A percentile compares a stretch with the other conserved stretches of the same genome.
Conservation (phyloP, 2,329 filamentous ascomycete species). For the Pleomassaria siparia region DNA sequence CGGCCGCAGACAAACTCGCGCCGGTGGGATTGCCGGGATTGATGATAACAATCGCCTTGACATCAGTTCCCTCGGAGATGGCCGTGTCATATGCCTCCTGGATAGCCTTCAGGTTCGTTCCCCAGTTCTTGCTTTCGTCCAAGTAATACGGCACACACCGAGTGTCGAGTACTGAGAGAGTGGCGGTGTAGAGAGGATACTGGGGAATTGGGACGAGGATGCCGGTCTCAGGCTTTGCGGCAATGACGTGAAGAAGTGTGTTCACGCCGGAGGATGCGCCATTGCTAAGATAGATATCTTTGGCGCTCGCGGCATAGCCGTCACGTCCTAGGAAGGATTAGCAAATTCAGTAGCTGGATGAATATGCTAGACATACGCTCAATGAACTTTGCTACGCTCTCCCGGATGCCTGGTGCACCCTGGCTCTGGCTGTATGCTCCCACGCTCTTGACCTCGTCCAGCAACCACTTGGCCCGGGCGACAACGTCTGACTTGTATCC, state of each 20-base stretch:
- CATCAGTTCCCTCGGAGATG: conserved; percentile 74
- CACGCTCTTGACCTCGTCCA: conserved; percentile 84
- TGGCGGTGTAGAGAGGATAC: conserved; percentile 96
- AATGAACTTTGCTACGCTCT: conserved; percentile 90
- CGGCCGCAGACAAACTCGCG: conserved; percentile 74
- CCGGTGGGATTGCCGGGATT: conserved; percentile 98
- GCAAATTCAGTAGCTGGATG: conserved; percentile 6
- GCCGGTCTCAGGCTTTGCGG: conserved; percentile 72
- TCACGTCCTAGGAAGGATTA: conserved; percentile 66
- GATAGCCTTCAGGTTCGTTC: conserved; percentile 81
- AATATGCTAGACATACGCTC: conserved; percentile 62
- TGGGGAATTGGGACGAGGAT: conserved; percentile 95
- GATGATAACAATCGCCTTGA: conserved; percentile 93
- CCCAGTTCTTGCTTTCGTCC: conserved; percentile 84
- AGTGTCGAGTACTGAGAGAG: conserved; percentile 81
- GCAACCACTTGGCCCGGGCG: conserved; percentile 75
- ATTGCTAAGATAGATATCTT: conserved; percentile 84
- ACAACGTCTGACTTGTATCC: conserved; percentile 91
- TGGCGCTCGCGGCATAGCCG: conserved; percentile 78
- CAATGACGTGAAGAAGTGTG: conserved; percentile 88
- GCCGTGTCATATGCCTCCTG: conserved; percentile 72
- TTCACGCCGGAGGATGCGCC: conserved; percentile 95
- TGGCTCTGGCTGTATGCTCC: conserved; percentile 96
- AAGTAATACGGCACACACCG: conserved; percentile 91
- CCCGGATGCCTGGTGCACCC: conserved; percentile 80